Conservation (phyloP, 2,329 filamentous ascomycete genomes). For the Sphaerulina populicola region DNA sequence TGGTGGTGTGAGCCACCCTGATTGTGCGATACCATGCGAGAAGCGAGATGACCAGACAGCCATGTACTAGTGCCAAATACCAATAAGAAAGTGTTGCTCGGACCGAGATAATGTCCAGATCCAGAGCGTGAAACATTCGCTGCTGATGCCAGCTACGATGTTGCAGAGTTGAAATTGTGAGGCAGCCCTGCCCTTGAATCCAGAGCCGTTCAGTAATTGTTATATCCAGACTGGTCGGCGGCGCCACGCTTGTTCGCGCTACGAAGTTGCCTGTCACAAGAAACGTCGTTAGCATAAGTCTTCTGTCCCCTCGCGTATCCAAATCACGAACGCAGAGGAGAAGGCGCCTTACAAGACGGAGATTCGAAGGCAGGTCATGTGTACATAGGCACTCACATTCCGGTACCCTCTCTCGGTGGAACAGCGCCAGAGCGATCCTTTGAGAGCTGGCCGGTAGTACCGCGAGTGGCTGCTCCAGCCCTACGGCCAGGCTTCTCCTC, state of each 20-base stretch:
- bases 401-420: constrained; percentile 73
- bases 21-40: constrained; percentile 19
- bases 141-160: constrained; percentile 17
- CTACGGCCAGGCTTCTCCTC: constrained; percentile 65
- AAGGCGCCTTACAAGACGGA: constrained; percentile 69
- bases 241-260: constrained; percentile 43
- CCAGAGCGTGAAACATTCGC: constrained; percentile 17
- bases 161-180: constrained; percentile 30
- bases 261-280: constrained; percentile 43
- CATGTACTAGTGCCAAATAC: constrained; percentile 28
- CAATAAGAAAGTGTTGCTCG: constrained; percentile 26
- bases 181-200: constrained; percentile 33
- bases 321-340: constrained; percentile 74
- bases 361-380: constrained; percentile 30
- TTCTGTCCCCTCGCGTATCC: constrained; percentile 54
- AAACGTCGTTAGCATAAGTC: constrained; percentile 39
- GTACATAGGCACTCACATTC: constrained; percentile 85
- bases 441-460: constrained; percentile 51
- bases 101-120: constrained; percentile 16
- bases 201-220: constrained; percentile 41
- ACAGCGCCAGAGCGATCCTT: constrained; percentile 66
- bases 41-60: constrained; percentile 25
- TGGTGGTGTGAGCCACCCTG: not conserved
- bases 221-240: constrained; percentile 40
- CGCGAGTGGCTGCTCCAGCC: constrained; percentile 50